Evolutionary conservation across 257 asterid species (phyloP).

Genomic region (Catharanthus roseus): DNA sequence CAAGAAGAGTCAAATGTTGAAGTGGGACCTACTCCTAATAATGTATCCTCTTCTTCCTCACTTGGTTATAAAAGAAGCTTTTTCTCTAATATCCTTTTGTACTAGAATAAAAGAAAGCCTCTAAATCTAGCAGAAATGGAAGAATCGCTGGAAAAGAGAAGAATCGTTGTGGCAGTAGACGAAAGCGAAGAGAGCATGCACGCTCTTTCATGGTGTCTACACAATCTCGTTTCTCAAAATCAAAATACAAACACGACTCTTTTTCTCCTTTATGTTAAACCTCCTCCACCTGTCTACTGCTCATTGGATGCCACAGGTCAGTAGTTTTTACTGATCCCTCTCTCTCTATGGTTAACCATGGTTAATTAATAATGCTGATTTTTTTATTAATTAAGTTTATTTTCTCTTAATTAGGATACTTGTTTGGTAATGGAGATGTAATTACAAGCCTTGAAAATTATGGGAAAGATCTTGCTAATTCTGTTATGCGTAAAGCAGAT

Average conservation of each 20-base stretch:
- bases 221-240: conserved; percentile 30
- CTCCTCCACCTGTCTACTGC: conserved; percentile 42
- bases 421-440: conserved; percentile 38
- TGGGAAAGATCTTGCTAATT: conserved; percentile 31
- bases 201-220: conserved; percentile 61
- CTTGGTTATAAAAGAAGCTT: not conserved
- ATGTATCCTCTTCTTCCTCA: too few relatives aligned
- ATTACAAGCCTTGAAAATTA: conserved; percentile 33
- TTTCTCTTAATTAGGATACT: conserved; percentile 33
- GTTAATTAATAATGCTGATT: too few relatives aligned
- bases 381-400: not conserved
- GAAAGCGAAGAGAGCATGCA: conserved; percentile 69
- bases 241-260: conserved; percentile 24
- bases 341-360: too few relatives aligned
- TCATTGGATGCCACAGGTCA: conserved; percentile 42
- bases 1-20: too few relatives aligned
- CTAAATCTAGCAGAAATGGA: conserved; percentile 6
- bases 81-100: not conserved
- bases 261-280: conserved; percentile 51
- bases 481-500: conserved; percentile 56
- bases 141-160: conserved; percentile 22
- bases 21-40: too few relatives aligned
- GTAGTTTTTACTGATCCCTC: too few relatives aligned
- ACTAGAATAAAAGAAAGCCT: too few relatives aligned
- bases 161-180: conserved; percentile 56